Conservation (phyloP, 805 yeast genomes). For the Saccharomycopsis malanga region DNA sequence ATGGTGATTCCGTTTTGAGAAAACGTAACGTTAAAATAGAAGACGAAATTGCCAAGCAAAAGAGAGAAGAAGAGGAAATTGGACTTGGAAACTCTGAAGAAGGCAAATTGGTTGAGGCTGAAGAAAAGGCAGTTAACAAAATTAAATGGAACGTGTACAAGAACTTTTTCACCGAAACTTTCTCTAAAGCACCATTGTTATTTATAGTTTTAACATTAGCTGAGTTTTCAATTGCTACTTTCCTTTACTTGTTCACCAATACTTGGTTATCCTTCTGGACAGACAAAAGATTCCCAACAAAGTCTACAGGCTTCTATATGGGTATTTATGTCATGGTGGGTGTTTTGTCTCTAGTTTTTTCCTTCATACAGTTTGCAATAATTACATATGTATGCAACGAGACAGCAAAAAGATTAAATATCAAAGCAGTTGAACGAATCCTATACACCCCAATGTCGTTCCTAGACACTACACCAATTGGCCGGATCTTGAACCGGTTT, state of each 20-base stretch:
- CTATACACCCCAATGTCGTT: constrained; percentile 76
- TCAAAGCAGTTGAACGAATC: constrained; percentile 50
- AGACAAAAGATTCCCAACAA: constrained; percentile 34
- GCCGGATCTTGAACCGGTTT: constrained; percentile 77
- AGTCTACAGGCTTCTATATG: constrained; percentile 46
- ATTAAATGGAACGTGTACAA: constrained; percentile 43
- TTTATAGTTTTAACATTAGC: constrained; percentile 28
- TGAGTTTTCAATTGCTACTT: constrained; percentile 27
- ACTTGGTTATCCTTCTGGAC: constrained; percentile 87
- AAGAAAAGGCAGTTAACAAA: constrained; percentile 53
- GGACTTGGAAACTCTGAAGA: neutral
- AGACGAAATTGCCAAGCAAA: constrained; percentile 24
- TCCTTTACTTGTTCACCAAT: constrained; percentile 52
- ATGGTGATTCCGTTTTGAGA: constrained; percentile 26
- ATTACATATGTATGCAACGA: constrained; percentile 45
- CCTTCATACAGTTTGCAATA: constrained; percentile 37
- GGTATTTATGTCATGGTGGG: constrained; percentile 57
- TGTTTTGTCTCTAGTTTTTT: constrained; percentile 39
- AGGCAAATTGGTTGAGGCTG: constrained; percentile 34
- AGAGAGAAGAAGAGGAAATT: neutral
- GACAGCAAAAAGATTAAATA: constrained; percentile 53
- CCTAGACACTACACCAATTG: constrained; percentile 82
- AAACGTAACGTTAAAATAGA: no score
- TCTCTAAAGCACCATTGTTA: constrained; percentile 30
- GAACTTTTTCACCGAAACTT: constrained; percentile 33